phyloP scores from a whole-genome alignment of 768 basidiomycete genomes.

The Macrolepiota albuminosa region DNA sequence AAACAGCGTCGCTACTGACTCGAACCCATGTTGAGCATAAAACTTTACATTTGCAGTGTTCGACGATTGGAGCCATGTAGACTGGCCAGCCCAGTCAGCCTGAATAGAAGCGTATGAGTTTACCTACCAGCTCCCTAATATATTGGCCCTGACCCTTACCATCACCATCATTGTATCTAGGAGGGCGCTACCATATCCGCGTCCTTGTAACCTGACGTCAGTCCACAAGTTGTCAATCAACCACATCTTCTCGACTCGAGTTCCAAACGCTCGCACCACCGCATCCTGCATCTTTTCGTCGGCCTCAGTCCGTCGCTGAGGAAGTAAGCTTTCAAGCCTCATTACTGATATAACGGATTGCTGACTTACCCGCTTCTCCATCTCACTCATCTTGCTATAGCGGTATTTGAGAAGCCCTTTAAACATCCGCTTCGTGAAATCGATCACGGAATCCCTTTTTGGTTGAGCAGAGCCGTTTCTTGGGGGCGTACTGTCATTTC shows the following conservation, averaged over 20 bases:
- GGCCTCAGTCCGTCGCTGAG: constrained; percentile 17
- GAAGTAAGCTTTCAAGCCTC: neutral
- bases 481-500: neutral
- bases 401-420: neutral
- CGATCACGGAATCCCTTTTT: neutral
- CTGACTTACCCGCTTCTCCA: constrained; percentile 3
- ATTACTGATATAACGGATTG: neutral
- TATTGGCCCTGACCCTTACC: constrained; percentile 12
- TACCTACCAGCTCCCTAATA: neutral
- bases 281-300: constrained; percentile 19
- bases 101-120: constrained; percentile 2
- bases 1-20: constrained; percentile 16
- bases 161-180: constrained; percentile 19
- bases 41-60: constrained; percentile 19
- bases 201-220: constrained; percentile 21
- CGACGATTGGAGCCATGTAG: constrained; percentile 26
- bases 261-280: constrained; percentile 18
- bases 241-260: constrained; percentile 24
- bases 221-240: constrained; percentile 25
- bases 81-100: constrained; percentile 23
- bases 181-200: constrained; percentile 26
- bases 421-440: neutral
- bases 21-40: constrained; percentile 21
- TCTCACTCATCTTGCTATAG: neutral
- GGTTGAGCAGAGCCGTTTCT: neutral